Percentiles rank a stretch among this genome's conserved stretches.
Evolutionary conservation across 768 basidiomycete species (phyloP).

Genomic region (Suillus placidus): DNA sequence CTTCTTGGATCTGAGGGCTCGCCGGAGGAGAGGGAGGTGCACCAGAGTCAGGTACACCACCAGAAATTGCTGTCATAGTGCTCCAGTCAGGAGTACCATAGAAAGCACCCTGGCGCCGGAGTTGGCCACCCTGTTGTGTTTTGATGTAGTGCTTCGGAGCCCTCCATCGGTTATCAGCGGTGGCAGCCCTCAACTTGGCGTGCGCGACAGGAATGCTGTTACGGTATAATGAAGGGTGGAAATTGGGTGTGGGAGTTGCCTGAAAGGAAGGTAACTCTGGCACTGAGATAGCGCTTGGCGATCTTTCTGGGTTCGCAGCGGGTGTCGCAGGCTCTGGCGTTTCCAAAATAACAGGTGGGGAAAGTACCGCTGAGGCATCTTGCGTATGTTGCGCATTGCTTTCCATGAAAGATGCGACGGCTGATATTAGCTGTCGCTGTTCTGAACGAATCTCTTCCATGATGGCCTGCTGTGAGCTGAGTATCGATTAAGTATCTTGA

Average conservation of each 20-base stretch:
- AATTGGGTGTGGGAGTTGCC: neutral
- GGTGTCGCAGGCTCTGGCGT: neutral
- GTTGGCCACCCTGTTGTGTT: neutral
- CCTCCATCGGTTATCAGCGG: neutral
- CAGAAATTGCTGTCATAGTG: neutral
- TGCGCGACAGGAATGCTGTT: neutral
- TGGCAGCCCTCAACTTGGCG: neutral
- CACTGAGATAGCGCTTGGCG: neutral
- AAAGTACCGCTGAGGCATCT: neutral
- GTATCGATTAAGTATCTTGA: neutral
- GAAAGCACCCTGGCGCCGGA: constrained; percentile 10
- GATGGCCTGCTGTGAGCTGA: neutral
- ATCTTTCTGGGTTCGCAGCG: neutral
- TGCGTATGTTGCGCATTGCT: neutral
- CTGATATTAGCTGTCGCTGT: neutral
- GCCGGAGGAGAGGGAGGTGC: neutral
- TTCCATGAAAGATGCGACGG: neutral
- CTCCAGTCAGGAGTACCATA: constrained; percentile 8
- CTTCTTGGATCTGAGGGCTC: neutral
- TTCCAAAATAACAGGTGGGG: neutral
- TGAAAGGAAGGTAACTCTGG: neutral
- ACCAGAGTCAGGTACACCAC: neutral
- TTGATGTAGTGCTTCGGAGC: neutral
- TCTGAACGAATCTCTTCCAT: neutral
- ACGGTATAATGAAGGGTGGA: neutral